These are phyloP conservation scores for Rhizophora mangle DNA, from an alignment of 345 rosid genomes.

Conservation along the genomic window DNA sequence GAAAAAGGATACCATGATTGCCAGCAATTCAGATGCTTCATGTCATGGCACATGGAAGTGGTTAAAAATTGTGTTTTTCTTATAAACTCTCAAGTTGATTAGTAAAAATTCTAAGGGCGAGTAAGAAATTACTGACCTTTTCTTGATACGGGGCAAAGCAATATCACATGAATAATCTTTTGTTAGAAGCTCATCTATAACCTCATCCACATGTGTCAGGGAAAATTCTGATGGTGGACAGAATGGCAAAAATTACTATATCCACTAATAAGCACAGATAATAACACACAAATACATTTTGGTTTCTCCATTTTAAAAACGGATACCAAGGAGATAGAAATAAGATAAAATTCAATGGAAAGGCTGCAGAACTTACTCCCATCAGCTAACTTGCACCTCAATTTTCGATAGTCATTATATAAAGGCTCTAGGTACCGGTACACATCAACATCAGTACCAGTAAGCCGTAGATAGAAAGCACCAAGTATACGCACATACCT, in stretches of 20 bases:
- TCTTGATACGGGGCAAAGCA: slow-evolving; percentile 84
- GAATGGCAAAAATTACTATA: slow-evolving; percentile 1
- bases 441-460: slow-evolving; percentile 72
- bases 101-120: neutral
- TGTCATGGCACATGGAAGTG: too few species aligned
- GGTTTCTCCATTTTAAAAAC: neutral
- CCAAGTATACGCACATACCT: slow-evolving; percentile 87
- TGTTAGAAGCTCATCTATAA: slow-evolving; percentile 79
- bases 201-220: slow-evolving; percentile 80
- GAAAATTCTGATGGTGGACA: slow-evolving; percentile 39
- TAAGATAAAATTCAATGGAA: neutral
- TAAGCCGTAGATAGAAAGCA: slow-evolving; percentile 83
- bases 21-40: too few species aligned
- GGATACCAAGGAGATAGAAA: neutral
- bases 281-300: neutral
- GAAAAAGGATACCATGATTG: too few species aligned
- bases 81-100: too few species aligned
- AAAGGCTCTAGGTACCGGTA: slow-evolving; percentile 83
- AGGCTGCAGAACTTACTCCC: slow-evolving; percentile 50
- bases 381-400: slow-evolving; percentile 58
- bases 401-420: slow-evolving; percentile 79
- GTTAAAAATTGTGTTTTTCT: too few species aligned
- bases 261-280: neutral
- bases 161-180: slow-evolving; percentile 85
- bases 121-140: slow-evolving; percentile 41